These are phyloP conservation scores for Pyrenophora graminea DNA, from an alignment of 2,329 filamentous ascomycete genomes.

Conservation along the genomic window DNA sequence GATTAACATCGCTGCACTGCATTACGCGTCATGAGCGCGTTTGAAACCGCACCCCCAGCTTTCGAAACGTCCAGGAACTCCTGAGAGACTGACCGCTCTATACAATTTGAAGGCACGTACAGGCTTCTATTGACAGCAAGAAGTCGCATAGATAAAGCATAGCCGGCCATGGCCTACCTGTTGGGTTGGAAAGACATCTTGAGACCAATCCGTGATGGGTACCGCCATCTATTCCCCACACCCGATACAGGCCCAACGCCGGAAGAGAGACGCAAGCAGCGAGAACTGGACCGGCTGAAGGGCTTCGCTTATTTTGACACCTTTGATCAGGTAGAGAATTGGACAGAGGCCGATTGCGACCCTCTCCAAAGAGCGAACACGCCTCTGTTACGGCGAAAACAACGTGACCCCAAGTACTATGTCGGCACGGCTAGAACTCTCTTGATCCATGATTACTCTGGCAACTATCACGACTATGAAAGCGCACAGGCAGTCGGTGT, in stretches of 20 bases:
- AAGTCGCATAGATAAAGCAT: not conserved
- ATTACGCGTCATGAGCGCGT: too few species aligned
- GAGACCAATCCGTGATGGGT: constrained; percentile 46
- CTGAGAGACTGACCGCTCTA: too few species aligned
- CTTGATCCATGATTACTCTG: constrained; percentile 48
- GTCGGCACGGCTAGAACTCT: constrained; percentile 31
- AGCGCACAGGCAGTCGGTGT: constrained; percentile 37
- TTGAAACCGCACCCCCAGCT: too few species aligned
- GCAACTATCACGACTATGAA: constrained; percentile 53
- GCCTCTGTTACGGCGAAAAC: constrained; percentile 37
- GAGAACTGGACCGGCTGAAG: constrained; percentile 38
- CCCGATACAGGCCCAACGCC: constrained; percentile 43
- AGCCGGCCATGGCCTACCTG: constrained; percentile 23
- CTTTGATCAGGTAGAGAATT: constrained; percentile 46
- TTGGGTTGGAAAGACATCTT: constrained; percentile 48
- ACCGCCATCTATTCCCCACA: constrained; percentile 43
- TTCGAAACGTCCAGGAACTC: too few species aligned
- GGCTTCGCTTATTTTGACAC: constrained; percentile 50
- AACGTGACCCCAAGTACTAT: not conserved
- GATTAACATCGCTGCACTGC: too few species aligned
- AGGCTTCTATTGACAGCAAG: too few species aligned
- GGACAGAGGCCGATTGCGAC: constrained; percentile 39
- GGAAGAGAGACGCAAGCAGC: constrained; percentile 38
- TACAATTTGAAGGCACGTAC: too few species aligned
- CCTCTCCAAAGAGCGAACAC: constrained; percentile 47